Evolutionary conservation across 306 rosid genomes (phyloP), one percentile per base, ranked within the genome.

Genomic region (Prunus mongolica): DNA sequence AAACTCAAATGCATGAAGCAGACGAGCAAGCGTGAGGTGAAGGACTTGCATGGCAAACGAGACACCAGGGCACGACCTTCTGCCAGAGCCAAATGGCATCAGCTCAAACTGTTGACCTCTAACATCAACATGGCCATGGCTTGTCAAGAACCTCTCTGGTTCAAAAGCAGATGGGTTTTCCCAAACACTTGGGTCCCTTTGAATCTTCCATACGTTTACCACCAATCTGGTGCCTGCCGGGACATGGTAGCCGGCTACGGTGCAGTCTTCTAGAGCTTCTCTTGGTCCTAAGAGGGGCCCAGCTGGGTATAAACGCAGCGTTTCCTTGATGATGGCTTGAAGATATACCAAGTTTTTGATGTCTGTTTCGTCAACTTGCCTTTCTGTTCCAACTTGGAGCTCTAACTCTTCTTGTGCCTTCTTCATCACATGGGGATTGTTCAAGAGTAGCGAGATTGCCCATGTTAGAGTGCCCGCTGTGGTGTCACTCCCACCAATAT

Each of bases 181-280:
- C 89, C 90, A 90, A 25, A 84, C 80, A 45, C 80, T 69, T 11
- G 91, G 88, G 71, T 90, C 96, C 44, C 89, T 83, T 0, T 90
- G 96, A 58, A 90, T 85, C 85, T 85, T 88, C 85, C 89, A 83
- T 0, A 80, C 34, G 56, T 90, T 86, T 18, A 88, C 93, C 18
- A 86, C 79, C 38, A 88, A 20, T 12, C 91, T 79, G 1, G 91
- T 86, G 16, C 91, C 82, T 3, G 88, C 83, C 4, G 82, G 80
- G 11, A 90, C 87, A 54, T 69, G 49, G 71, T 84, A 88, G 10
- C 92, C 88, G 3, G 72, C 72, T 10, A 86, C 85, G 8, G 25
- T 68, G 60, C 90, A 90, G 73, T 86, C 90, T 73, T 90, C 87
- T 4, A 77, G 55, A 55, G 89, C 82, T 41, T 90, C 92, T 72